Evolutionary conservation across 192 early-diverging fungal species (phyloP).

Genomic region (Coemansia aciculifera): DNA sequence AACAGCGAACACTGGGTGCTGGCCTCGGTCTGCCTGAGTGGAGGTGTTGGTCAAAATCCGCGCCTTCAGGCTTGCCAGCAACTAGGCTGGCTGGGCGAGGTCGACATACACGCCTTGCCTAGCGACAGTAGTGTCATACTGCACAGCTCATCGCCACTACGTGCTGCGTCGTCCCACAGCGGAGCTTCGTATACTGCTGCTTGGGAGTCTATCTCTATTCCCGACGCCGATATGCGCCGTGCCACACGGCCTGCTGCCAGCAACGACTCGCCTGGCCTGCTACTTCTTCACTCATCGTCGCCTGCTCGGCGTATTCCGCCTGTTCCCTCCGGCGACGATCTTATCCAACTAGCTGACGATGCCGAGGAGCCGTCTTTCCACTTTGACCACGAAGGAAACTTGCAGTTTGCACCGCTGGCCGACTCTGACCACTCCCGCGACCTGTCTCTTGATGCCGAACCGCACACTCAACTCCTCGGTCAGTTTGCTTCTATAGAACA

Average conservation of each 20-base stretch:
- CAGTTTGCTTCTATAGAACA: not conserved
- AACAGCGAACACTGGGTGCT: slow-evolving; percentile 5
- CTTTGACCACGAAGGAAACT: slow-evolving; percentile 37
- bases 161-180: not conserved
- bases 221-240: not conserved
- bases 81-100: slow-evolving; percentile 24
- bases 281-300: not conserved
- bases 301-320: not conserved
- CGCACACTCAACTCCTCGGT: not conserved
- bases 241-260: not conserved
- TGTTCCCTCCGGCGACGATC: not conserved
- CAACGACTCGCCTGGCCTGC: not conserved
- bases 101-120: not conserved
- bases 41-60: not conserved
- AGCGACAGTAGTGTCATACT: not conserved
- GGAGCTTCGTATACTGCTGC: slow-evolving; percentile 3
- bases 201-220: slow-evolving; percentile 14
- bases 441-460: not conserved
- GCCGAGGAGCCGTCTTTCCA: slow-evolving; percentile 10
- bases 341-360: not conserved
- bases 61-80: slow-evolving; percentile 7
- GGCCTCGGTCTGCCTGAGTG: not conserved
- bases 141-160: not conserved
- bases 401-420: slow-evolving; percentile 17
- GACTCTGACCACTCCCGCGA: not conserved